phyloP scores from a whole-genome alignment of 2,329 filamentous ascomycete species.

The Boeremia exigua region DNA sequence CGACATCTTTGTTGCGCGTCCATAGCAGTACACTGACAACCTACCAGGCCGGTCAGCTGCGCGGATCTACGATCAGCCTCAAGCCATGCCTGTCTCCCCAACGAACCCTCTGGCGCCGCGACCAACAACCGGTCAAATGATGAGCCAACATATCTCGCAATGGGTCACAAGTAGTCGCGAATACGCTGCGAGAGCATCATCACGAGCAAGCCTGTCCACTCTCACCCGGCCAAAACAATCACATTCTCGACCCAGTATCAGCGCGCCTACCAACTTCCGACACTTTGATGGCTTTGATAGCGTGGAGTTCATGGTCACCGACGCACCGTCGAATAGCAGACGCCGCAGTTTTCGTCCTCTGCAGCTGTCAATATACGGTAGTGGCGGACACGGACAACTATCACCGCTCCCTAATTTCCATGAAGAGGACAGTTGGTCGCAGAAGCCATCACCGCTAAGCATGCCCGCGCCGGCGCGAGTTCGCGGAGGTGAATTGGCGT shows the following conservation, averaged over 20 bases:
- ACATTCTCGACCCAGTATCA: constrained; percentile 45
- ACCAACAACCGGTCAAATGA: constrained; percentile 44
- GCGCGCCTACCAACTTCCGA: constrained; percentile 46
- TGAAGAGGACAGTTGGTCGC: constrained; percentile 34
- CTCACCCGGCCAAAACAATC: constrained; percentile 40
- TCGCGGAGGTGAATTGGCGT: constrained; percentile 39
- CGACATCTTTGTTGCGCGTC: neutral
- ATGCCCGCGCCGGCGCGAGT: constrained; percentile 43
- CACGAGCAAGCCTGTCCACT: constrained; percentile 41
- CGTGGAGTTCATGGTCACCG: constrained; percentile 42
- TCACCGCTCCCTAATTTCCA: constrained; percentile 50
- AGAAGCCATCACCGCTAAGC: constrained; percentile 33
- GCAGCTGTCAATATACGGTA: constrained; percentile 49
- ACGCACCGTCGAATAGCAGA: constrained; percentile 39
- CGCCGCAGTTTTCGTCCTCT: constrained; percentile 47
- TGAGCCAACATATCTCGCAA: constrained; percentile 45
- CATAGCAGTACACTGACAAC: neutral
- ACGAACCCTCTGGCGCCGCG: constrained; percentile 25
- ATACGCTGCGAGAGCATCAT: constrained; percentile 44
- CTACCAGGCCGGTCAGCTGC: constrained; percentile 6
- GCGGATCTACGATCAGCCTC: constrained; percentile 42
- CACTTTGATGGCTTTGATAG: constrained; percentile 41
- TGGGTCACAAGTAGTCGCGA: constrained; percentile 45
- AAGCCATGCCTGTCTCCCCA: constrained; percentile 35
- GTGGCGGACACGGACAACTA: constrained; percentile 37